Conservation (phyloP, 768 basidiomycete genomes). For the Rhodosporidiobolus sp. region DNA sequence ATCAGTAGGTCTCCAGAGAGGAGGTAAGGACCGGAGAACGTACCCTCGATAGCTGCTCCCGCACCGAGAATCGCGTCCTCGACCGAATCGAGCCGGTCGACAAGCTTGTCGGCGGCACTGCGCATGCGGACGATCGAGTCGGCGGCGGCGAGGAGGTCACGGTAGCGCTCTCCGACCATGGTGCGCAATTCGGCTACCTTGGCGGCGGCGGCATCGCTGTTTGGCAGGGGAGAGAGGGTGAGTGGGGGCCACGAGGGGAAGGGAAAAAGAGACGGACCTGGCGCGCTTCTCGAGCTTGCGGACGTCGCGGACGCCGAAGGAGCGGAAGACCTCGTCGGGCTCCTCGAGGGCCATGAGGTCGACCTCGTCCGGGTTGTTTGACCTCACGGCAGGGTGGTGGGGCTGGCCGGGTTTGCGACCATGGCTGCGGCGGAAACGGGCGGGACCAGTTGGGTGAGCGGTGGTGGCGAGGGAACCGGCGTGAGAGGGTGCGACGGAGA, state of each 20-base stretch:
- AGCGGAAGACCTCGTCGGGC: slow-evolving; percentile 41
- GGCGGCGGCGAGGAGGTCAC: slow-evolving; percentile 44
- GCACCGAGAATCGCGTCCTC: not conserved
- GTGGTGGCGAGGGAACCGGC: slow-evolving; percentile 22
- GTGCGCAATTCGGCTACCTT: slow-evolving; percentile 44
- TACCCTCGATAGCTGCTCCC: not conserved
- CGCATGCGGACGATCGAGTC: slow-evolving; percentile 46
- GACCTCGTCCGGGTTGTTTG: slow-evolving; percentile 27
- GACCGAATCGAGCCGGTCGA: slow-evolving; percentile 24
- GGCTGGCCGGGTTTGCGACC: slow-evolving; percentile 12
- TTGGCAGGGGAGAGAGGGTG: too few relatives aligned
- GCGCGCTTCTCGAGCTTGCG: slow-evolving; percentile 41
- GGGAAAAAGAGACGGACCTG: slow-evolving; percentile 4
- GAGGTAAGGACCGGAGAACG: not conserved
- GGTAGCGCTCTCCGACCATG: slow-evolving; percentile 46
- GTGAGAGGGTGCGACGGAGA: not conserved
- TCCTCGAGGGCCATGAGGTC: slow-evolving; percentile 39
- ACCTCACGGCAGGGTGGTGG: not conserved
- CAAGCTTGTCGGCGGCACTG: slow-evolving; percentile 23
- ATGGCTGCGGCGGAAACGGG: slow-evolving; percentile 25
- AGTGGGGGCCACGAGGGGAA: not conserved
- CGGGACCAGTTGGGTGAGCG: not conserved
- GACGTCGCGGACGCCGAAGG: slow-evolving; percentile 43
- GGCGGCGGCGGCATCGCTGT: slow-evolving; percentile 36
- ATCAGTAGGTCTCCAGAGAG: not conserved